phyloP scores from a whole-genome alignment of 1,284 basidiomycete species.

The Sporisorium reilianum region DNA sequence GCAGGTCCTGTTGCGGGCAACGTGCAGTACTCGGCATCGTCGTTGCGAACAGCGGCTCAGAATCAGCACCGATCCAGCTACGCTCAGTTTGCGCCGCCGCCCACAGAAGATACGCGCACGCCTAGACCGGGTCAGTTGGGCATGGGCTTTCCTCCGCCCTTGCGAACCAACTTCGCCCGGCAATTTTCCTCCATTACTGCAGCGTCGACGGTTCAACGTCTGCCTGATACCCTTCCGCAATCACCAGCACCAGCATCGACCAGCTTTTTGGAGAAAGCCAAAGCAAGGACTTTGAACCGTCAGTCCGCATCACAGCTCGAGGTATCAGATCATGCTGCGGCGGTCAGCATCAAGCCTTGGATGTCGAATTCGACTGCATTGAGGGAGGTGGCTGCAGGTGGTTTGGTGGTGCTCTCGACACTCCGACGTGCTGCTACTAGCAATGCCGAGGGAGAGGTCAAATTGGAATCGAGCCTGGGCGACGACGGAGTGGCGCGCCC shows the following conservation, averaged over 20 bases:
- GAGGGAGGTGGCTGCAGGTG: conserved; percentile 1
- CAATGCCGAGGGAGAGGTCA: not conserved
- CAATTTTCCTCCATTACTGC: conserved; percentile 13
- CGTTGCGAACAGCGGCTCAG: conserved; percentile 9
- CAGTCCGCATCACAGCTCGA: not conserved
- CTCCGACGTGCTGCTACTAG: conserved; percentile 19
- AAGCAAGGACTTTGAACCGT: conserved; percentile 16
- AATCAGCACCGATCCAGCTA: not conserved
- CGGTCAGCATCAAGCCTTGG: conserved; percentile 15
- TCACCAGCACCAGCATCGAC: not conserved
- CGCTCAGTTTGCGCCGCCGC: not conserved
- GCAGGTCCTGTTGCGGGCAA: conserved; percentile 26
- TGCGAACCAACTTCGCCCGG: conserved; percentile 16
- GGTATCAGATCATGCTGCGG: not conserved
- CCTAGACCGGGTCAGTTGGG: conserved; percentile 34
- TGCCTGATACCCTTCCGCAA: not conserved
- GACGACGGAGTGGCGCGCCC: conserved; percentile 17
- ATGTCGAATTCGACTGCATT: conserved; percentile 4
- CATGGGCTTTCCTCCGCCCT: conserved; percentile 25
- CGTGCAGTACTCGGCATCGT: conserved; percentile 32
- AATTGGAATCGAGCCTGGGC: conserved; percentile 23
- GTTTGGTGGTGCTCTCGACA: conserved; percentile 24
- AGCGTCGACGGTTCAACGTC: not conserved
- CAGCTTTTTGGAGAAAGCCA: conserved; percentile 24
- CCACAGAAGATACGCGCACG: conserved; percentile 16